Conservation (phyloP, 257 asterid species). For the Eucommia ulmoides region DNA sequence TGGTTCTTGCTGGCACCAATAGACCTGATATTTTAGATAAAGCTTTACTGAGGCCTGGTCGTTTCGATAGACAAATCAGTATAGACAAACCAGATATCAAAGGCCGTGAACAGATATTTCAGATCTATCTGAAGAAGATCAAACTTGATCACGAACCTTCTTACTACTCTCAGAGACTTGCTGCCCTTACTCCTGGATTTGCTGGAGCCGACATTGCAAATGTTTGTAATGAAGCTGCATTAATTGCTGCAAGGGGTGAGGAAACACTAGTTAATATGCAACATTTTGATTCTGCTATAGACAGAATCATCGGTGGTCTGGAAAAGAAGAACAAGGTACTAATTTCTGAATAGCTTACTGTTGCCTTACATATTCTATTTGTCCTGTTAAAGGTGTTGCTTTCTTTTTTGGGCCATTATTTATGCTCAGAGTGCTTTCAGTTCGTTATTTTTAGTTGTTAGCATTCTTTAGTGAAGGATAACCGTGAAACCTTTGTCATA, state of each 20-base stretch:
- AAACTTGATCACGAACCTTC: constrained; percentile 2
- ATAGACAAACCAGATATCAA: constrained; percentile 1
- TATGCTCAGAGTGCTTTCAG: too few species aligned
- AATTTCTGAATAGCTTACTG: background rate
- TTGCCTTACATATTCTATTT: background rate
- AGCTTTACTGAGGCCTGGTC: background rate
- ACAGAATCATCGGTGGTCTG: background rate
- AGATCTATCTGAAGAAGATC: constrained; percentile 1
- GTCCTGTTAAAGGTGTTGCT: background rate
- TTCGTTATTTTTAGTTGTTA: too few species aligned
- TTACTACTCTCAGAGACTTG: constrained; percentile 1
- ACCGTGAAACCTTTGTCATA: too few species aligned
- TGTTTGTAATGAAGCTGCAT: constrained; percentile 1
- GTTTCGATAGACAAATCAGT: background rate
- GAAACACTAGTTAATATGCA: background rate
- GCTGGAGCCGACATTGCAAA: constrained; percentile 2
- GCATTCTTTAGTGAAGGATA: background rate
- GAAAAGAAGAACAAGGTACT: constrained; percentile 2
- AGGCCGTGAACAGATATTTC: constrained; percentile 4
- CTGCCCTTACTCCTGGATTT: constrained; percentile 4
- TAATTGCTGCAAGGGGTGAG: background rate
- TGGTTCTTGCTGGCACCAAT: constrained; percentile 2
- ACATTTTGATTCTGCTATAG: background rate
- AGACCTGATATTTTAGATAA: constrained; percentile 2
- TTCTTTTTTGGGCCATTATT: background rate